Conservation (phyloP, 225 moss, liverwort and hornwort genomes). For the Thuidium tamariscinum region DNA sequence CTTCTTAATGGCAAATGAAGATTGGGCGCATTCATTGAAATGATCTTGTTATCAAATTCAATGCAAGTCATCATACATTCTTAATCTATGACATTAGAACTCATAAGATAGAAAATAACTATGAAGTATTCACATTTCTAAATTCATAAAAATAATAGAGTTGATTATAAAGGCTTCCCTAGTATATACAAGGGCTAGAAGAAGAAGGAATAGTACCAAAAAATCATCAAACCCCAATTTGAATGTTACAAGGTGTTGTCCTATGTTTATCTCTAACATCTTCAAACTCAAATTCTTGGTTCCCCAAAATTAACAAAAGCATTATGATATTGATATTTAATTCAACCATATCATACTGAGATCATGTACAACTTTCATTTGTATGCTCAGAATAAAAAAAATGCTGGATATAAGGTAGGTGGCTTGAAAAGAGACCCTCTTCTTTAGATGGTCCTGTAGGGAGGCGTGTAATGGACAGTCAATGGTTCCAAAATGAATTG, state of each 20-base stretch:
- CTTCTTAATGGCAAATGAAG: neutral
- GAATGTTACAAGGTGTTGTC: accelerated
- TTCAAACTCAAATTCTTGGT: neutral
- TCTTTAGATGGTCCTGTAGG: too few species aligned
- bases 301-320: neutral
- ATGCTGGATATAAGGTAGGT: too few species aligned
- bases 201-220: neutral
- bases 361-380: neutral
- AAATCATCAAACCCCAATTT: neutral
- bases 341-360: accelerated
- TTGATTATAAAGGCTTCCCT: neutral
- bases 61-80: neutral
- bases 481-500: too few species aligned
- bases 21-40: accelerated
- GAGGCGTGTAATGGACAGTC: too few species aligned
- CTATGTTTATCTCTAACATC: neutral
- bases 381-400: neutral
- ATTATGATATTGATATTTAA: neutral
- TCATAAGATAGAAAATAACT: neutral
- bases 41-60: neutral
- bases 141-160: neutral
- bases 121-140: neutral
- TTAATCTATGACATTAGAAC: neutral
- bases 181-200: too few species aligned
- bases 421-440: too few species aligned